These are phyloP conservation scores for Aspergillus leporis DNA, from an alignment of 495 filamentous ascomycete species.

Conservation along the genomic window DNA sequence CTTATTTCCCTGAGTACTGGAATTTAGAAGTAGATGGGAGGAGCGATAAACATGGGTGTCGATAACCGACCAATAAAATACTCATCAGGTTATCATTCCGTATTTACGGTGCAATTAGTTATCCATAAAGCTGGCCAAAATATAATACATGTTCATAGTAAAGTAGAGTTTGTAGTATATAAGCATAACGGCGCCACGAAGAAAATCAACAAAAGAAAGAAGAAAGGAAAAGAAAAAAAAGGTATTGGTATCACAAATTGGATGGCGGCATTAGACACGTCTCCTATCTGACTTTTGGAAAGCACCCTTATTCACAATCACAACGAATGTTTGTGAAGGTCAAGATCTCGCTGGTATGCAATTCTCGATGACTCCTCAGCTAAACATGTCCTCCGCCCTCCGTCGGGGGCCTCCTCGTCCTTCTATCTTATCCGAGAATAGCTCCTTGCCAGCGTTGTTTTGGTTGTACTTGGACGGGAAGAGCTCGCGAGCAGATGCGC, in stretches of 20 bases:
- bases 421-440: constrained; percentile 60
- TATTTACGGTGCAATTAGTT: background rate
- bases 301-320: background rate
- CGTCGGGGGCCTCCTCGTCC: constrained; percentile 50
- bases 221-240: background rate
- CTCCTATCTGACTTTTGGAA: constrained; percentile 1
- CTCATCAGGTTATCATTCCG: background rate
- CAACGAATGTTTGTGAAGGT: background rate
- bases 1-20: background rate
- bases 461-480: constrained; percentile 65
- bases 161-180: background rate
- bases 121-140: background rate
- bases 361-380: constrained; percentile 24
- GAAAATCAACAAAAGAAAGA: constrained; percentile 10
- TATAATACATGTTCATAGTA: constrained; percentile 1
- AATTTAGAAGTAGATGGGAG: background rate
- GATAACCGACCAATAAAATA: background rate
- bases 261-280: constrained; percentile 8
- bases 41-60: background rate
- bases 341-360: background rate
- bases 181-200: background rate
- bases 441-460: constrained; percentile 72
- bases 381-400: constrained; percentile 54
- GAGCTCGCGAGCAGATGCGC: constrained; percentile 63
- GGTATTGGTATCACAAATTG: constrained; percentile 12